Evolutionary conservation across 2,329 filamentous ascomycete genomes (phyloP).

Genomic region (Fusarium nodosum): DNA sequence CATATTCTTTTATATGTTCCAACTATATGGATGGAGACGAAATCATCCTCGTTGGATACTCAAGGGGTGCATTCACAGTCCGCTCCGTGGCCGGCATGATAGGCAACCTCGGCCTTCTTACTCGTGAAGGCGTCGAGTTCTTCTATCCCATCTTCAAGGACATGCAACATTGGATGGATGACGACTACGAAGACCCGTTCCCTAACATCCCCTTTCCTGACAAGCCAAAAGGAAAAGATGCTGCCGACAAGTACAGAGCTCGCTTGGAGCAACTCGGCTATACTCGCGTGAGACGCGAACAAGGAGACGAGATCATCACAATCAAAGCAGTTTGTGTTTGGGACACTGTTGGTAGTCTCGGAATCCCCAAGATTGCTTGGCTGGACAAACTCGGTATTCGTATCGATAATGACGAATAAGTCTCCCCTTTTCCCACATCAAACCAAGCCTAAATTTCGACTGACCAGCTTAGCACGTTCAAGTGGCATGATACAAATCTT

Average conservation of each 20-base stretch:
- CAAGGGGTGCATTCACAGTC: conserved; percentile 70
- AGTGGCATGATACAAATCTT: conserved; percentile 67
- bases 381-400: conserved; percentile 63
- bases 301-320: conserved; percentile 61
- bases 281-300: conserved; percentile 59
- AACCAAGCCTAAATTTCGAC: conserved; percentile 11
- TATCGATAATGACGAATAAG: conserved; percentile 62
- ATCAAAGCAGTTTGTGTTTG: conserved; percentile 63
- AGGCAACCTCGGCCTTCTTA: conserved; percentile 64
- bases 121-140: conserved; percentile 65
- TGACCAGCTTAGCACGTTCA: conserved; percentile 58
- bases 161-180: conserved; percentile 66
- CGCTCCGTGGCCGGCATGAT: conserved; percentile 69
- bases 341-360: conserved; percentile 61
- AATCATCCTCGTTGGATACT: conserved; percentile 70
- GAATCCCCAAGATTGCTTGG: conserved; percentile 62
- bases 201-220: conserved; percentile 61
- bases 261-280: conserved; percentile 60
- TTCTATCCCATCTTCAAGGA: conserved; percentile 70
- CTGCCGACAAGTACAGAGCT: conserved; percentile 59
- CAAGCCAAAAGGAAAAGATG: conserved; percentile 62
- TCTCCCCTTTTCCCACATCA: conserved; percentile 37
- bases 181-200: conserved; percentile 62
- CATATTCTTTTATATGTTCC: conserved; percentile 72
- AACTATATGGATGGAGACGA: conserved; percentile 72